Base-by-base conservation (phyloP, 495 filamentous ascomycete species). In the Hypomontagnella monticulosa region DNA sequence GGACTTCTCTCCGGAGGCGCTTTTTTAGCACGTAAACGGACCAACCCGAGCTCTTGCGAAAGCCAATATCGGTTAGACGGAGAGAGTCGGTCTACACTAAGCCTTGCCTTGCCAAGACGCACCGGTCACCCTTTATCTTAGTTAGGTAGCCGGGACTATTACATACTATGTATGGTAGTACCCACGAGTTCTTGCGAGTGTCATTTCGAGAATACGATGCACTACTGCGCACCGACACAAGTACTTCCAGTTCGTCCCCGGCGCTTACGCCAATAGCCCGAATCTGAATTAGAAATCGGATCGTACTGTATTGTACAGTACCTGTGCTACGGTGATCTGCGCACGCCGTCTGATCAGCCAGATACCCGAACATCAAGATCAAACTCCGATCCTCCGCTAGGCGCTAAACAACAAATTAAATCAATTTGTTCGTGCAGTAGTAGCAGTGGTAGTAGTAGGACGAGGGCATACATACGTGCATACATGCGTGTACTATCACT, bases 341-440 rank as follows among this genome's bases (percentile, higher is more conserved):
- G 30, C 27, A 9, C n/a, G 8, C 7, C 23, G 38, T 42, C 3
- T 15, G 53, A 46, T 34, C 41, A 19, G 7, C 46, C 9, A 59
- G 56, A 59, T 59, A 37, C 19, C 53, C 56, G 44, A 59, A 59
- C n/a, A 42, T 50, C 23, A 59, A 14, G 44, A 50, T 42, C 56
- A 5, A 50, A 34, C 19, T 41, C 20, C 20, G 44, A 50, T 59
- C 19, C 20, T 59, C 14, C n/a, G 14, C 20, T 41, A 10, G 10
- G 32, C 33, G 15, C 43, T 47, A 37, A 14, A 32, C 30, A 7
- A 14, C 34, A 50, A 32, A 34, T 50, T 7, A 6, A 27, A 27
- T 27, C 23, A 27, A 27, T 6, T 27, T 6, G 23, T 27, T 27
- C 23, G 2, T 6, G 23, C 23, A 27, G 23, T 6, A 27, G 23